A percentile compares a stretch with the other conserved stretches of the same genome.
Evolutionary conservation across 1,284 basidiomycete species (phyloP).

Genomic region (Boletellus deceptivus): DNA sequence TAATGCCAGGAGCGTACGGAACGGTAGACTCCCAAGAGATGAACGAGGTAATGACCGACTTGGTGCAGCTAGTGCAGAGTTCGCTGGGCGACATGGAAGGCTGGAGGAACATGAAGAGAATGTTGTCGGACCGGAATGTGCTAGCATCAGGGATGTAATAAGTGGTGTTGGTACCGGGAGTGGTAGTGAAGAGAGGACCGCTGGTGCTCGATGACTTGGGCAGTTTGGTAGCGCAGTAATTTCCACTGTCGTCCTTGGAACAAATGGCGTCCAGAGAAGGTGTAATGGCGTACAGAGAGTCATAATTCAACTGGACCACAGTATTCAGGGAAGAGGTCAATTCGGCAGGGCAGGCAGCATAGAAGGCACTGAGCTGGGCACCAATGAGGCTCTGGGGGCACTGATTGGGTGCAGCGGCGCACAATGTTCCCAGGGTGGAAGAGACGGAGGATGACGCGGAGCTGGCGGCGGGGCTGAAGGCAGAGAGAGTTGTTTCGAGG

Average conservation of each 20-base stretch:
- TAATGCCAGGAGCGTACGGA: constrained; percentile 74
- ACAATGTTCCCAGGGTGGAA: constrained; percentile 57
- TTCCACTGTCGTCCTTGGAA: constrained; percentile 64
- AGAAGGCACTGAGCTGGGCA: constrained; percentile 64
- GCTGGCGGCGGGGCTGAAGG: constrained; percentile 53
- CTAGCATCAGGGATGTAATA: constrained; percentile 55
- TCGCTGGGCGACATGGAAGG: constrained; percentile 44
- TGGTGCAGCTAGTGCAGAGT: constrained; percentile 83
- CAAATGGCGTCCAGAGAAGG: constrained; percentile 73
- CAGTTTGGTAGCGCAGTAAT: constrained; percentile 60
- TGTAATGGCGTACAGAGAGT: constrained; percentile 68
- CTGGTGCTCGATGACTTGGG: constrained; percentile 22
- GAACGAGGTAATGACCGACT: constrained; percentile 71
- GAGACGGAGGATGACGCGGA: constrained; percentile 42
- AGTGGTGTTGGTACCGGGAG: too few relatives aligned
- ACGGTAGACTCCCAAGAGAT: constrained; percentile 68
- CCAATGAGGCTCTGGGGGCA: constrained; percentile 66
- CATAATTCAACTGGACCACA: constrained; percentile 66
- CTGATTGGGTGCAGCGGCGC: constrained; percentile 41
- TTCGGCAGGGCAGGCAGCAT: constrained; percentile 66
- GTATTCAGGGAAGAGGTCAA: constrained; percentile 51
- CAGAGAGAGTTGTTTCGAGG: constrained; percentile 60
- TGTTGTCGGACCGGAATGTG: constrained; percentile 60
- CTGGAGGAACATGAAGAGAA: constrained; percentile 79
- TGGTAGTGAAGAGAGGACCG: too few relatives aligned